Evolutionary conservation across 352 stramenopile genomes (phyloP), one percentile per base, ranked within the genome.

Genomic region (Phytophthora palmivora): DNA sequence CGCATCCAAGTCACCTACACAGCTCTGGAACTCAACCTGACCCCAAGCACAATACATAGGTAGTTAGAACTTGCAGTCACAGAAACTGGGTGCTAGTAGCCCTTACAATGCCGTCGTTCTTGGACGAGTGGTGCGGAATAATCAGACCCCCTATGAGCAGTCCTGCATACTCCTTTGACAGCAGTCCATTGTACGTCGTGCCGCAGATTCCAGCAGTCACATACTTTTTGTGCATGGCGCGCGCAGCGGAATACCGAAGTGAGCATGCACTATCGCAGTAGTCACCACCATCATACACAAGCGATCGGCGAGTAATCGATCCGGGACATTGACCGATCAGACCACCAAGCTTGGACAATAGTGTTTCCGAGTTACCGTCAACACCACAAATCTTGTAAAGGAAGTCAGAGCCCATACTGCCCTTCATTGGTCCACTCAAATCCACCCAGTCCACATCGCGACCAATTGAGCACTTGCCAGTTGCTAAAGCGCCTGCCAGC

Each of bases 1-100:
- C 21, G 53, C 15, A 21, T 82, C 64, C 9, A 88, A 58, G 7
- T 68, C 55, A 5, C 65, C 70, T 28, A 75, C 45, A 51, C 80
- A 89, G 53, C 78, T 89, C 45, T 84, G 66, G 52, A 84, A 87
- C 42, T 86, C 78, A 10, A 89, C 76, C 73, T 79, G 34, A 46
- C n/a, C n/a, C n/a, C n/a, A 21, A 50, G 2, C 34, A 30, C 32
- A 37, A 61, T 4, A 43, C 21, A 47, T 15, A 46, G n/a, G n/a
- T n/a, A n/a, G n/a, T 56, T 57, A 58, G 43, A 44, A 26, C n/a
- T 12, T 9, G 5, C 0, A 38, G 12, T 7, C 15, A 43, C 33
- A 50, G 16, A 6, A 51, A 63, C 2, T 18, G 8, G 0, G 15
- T 28, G 0, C 12, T 2, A 50, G 58, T 3, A 28, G 24, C 15